phyloP scores from a whole-genome alignment of 768 basidiomycete species.

The Paxillus involutus region DNA sequence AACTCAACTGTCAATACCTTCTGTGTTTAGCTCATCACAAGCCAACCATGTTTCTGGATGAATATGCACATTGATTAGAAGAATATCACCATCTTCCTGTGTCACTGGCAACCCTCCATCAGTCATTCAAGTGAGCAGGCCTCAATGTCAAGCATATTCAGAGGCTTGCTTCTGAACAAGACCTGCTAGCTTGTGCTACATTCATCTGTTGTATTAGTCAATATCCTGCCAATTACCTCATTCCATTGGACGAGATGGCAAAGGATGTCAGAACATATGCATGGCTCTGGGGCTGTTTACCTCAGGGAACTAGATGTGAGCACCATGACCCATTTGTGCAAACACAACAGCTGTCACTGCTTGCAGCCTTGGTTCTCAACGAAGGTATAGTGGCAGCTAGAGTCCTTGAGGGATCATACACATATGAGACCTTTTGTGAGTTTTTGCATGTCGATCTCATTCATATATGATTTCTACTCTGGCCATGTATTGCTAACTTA shows the following conservation, averaged over 20 bases:
- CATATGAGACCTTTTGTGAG: slow-evolving; percentile 13
- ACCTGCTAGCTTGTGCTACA: slow-evolving; percentile 3
- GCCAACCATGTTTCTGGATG: too few relatives aligned
- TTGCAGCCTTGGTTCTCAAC: slow-evolving; percentile 21
- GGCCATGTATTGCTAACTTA: neutral
- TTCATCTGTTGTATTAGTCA: slow-evolving; percentile 9
- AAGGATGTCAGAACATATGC: slow-evolving; percentile 30
- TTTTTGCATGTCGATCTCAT: slow-evolving; percentile 16
- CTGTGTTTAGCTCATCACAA: too few relatives aligned
- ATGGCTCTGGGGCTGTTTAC: slow-evolving; percentile 19
- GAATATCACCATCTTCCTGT: slow-evolving; percentile 8
- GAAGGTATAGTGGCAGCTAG: slow-evolving; percentile 20
- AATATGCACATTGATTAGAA: too few relatives aligned
- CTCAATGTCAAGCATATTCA: slow-evolving; percentile 11
- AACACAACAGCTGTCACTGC: slow-evolving; percentile 16
- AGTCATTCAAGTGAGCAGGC: slow-evolving; percentile 8
- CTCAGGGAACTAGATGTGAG: slow-evolving; percentile 14
- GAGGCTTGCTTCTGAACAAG: slow-evolving; percentile 11
- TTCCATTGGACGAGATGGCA: slow-evolving; percentile 26
- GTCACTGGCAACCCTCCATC: slow-evolving; percentile 13
- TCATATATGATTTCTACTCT: neutral
- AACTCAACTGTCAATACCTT: too few relatives aligned
- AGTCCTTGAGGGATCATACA: slow-evolving; percentile 21
- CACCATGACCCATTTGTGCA: slow-evolving; percentile 19
- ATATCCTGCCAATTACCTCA: slow-evolving; percentile 14